Evolutionary conservation across 2,329 filamentous ascomycete genomes (phyloP), one percentile per base, ranked within the genome.

Genomic region (Sclerotinia trifoliorum): DNA sequence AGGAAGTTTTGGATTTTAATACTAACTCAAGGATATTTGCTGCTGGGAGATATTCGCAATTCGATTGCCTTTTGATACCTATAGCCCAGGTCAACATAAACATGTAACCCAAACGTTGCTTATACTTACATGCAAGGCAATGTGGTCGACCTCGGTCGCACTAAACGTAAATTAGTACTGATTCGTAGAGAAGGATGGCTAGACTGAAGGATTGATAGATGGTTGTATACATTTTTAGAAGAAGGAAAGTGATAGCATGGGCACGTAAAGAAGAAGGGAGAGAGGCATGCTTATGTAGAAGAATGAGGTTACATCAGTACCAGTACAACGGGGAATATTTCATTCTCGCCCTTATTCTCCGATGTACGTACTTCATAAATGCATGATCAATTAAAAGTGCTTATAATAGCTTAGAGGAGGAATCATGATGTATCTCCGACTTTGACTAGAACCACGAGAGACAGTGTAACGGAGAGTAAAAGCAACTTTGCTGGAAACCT

Each of bases 11-110:
- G 55, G 57, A 66, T n/a, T 19, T 64, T 67, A 35, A 39, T 29
- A 81, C 87, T 79, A 81, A 91, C 88, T 92, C 90, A 55, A 94
- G 85, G 51, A 93, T 80, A 76, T 93, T 92, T 57, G 91, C 91
- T 42, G 93, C 88, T 62, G 87, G 86, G 0, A 90, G 91, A 80
- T 94, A 94, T 78, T 84, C 85, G 79, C 91, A 94, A 72, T 86
- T 83, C 0, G 90, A 91, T 77, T 93, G 90, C 56, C 91, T 83
- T 79, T 93, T 94, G 74, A 92, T 88, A 77, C 90, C 90, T 83
- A 29, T 11, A 78, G 81, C 73, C 79, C 51, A 74, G 69, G 68
- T 61, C 65, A 67, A 63, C 32, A 62, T 57, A 26, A 24, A 4
- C 42, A 44, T 54, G 65, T 73, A 72, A 58, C 55, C 35, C 15